Conservation (phyloP, 1,284 basidiomycete genomes). For the Stygiomarasmius scandens region DNA sequence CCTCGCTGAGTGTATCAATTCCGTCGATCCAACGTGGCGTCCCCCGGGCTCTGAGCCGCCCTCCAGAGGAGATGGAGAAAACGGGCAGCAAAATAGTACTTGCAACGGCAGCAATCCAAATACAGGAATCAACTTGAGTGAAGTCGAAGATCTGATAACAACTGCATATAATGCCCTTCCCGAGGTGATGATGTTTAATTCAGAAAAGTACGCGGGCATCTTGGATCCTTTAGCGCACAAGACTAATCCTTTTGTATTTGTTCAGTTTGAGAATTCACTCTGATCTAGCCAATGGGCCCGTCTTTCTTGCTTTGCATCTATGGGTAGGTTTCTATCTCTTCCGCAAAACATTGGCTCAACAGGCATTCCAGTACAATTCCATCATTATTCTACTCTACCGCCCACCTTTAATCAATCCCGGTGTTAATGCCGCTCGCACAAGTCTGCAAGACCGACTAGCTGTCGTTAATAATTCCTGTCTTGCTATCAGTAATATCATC, state of each 20-base stretch:
- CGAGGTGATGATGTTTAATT: constrained; percentile 13
- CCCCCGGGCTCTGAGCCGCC: constrained; percentile 7
- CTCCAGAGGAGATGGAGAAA: constrained; percentile 7
- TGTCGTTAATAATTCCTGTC: constrained; percentile 16
- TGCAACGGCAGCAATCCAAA: not conserved
- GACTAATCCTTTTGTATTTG: not conserved
- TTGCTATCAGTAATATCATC: constrained; percentile 15
- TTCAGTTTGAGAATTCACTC: constrained; percentile 13
- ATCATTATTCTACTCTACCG: constrained; percentile 18
- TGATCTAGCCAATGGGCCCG: constrained; percentile 5
- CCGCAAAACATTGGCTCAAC: not conserved
- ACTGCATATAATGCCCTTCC: constrained; percentile 14
- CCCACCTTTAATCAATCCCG: constrained; percentile 14
- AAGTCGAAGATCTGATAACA: constrained; percentile 14
- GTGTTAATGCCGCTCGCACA: constrained; percentile 12
- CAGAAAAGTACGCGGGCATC: constrained; percentile 12
- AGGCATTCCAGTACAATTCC: constrained; percentile 12
- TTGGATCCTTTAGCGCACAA: not conserved
- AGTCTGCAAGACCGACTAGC: constrained; percentile 15
- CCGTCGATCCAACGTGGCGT: constrained; percentile 11
- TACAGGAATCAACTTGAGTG: constrained; percentile 2
- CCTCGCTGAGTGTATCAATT: constrained; percentile 15
- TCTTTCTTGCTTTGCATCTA: constrained; percentile 15
- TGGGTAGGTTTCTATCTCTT: constrained; percentile 10
- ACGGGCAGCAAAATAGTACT: not conserved